Conservation (phyloP, 225 moss, liverwort and hornwort species). For the Polytrichum formosum region DNA sequence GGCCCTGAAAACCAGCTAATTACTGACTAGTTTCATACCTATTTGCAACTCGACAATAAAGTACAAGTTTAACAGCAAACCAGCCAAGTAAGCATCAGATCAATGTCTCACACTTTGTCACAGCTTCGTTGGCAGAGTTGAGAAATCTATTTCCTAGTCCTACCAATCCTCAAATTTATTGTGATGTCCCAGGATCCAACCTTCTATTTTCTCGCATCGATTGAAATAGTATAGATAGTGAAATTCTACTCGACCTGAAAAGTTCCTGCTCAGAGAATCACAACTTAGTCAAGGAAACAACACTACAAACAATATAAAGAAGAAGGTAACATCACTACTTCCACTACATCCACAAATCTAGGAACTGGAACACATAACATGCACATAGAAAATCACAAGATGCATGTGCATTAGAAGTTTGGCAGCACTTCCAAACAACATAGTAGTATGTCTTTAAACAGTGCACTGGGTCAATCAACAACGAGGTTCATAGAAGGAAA, state of each 20-base stretch:
- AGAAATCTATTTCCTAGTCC: neutral
- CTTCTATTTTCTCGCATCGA: slow-evolving; percentile 76
- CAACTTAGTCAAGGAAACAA: neutral
- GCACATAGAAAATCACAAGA: no score
- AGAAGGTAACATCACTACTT: no score
- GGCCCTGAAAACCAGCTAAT: no score
- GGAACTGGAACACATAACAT: no score
- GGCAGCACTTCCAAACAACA: no score
- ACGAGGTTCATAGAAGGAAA: neutral
- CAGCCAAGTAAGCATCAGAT: neutral
- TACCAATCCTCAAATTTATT: neutral
- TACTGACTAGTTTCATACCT: no score
- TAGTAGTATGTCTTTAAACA: no score
- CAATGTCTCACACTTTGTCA: slow-evolving; percentile 1
- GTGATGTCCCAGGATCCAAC: slow-evolving; percentile 26
- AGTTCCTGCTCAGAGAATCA: slow-evolving; percentile 25
- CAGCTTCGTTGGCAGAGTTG: neutral
- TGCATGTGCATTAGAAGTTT: no score
- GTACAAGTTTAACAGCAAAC: neutral
- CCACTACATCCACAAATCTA: no score
- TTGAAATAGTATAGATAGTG: slow-evolving; percentile 79
- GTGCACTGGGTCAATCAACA: no score
- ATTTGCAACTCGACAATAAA: neutral
- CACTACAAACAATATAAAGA: no score
- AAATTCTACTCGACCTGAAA: slow-evolving; percentile 76